These are phyloP conservation scores for Litchi chinensis DNA, from an alignment of 345 rosid genomes.

Conservation along the genomic window DNA sequence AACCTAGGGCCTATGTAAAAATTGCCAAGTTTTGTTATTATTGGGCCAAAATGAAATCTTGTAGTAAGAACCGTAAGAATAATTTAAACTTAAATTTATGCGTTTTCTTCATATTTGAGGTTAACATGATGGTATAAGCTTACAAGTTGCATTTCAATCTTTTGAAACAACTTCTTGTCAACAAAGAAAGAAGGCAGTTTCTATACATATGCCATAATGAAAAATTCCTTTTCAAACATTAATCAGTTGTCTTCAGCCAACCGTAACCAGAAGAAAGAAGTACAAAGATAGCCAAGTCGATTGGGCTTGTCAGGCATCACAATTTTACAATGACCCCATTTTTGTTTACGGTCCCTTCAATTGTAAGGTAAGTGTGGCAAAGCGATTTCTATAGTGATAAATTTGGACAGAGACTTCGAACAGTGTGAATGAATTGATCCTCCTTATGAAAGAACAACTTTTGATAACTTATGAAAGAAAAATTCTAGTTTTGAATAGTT, in stretches of 20 bases:
- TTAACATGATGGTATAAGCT: too few species aligned
- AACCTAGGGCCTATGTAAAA: background rate
- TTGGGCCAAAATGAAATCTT: background rate
- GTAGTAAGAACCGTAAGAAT: background rate
- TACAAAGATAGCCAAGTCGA: background rate
- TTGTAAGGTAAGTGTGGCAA: background rate
- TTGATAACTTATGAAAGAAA: too few species aligned
- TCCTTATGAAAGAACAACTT: too few species aligned
- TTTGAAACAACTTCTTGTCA: too few species aligned
- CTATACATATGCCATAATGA: background rate
- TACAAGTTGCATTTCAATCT: background rate
- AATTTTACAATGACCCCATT: background rate
- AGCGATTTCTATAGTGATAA: background rate
- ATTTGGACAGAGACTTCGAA: background rate
- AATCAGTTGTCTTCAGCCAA: background rate
- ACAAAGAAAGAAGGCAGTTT: background rate
- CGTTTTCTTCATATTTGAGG: background rate
- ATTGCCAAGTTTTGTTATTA: background rate
- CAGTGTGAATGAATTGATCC: too few species aligned
- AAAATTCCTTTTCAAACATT: background rate
- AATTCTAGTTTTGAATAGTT: too few species aligned
- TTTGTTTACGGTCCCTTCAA: background rate
- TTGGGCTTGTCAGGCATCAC: background rate
- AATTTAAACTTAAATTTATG: background rate
- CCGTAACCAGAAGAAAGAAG: background rate